Evolutionary conservation across 108 stramenopile genomes (phyloP).

Genomic region (Hondaea fermentalgiana): DNA sequence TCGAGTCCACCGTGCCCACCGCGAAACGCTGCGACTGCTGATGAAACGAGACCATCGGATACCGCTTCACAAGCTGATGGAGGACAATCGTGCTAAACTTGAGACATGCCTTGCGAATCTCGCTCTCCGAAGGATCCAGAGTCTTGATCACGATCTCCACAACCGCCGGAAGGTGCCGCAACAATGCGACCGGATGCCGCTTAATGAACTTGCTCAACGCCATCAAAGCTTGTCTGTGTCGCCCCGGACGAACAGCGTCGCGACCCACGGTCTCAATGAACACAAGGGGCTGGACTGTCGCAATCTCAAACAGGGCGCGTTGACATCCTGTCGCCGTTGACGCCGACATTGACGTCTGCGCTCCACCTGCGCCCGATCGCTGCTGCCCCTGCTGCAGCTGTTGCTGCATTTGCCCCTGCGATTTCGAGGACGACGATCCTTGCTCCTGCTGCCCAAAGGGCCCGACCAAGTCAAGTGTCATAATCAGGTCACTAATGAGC

Average conservation of each 20-base stretch:
- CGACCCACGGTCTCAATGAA: background rate
- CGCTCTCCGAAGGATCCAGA: slow-evolving; percentile 4
- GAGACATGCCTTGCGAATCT: slow-evolving; percentile 11
- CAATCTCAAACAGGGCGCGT: background rate
- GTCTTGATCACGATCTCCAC: slow-evolving; percentile 5
- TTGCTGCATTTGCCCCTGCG: too few species aligned
- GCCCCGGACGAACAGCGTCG: background rate
- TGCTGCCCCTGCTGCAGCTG: too few species aligned
- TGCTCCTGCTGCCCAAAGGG: background rate
- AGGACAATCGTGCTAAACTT: background rate
- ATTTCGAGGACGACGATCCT: background rate
- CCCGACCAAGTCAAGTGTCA: background rate
- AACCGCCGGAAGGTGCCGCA: background rate
- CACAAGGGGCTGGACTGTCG: background rate
- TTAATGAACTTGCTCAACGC: slow-evolving; percentile 3
- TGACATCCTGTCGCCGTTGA: background rate
- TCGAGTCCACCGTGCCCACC: slow-evolving; percentile 3
- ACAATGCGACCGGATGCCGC: background rate
- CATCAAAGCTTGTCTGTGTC: background rate
- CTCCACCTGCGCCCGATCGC: too few species aligned
- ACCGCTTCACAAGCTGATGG: background rate
- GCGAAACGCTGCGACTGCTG: background rate
- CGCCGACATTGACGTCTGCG: background rate
- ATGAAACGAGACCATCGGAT: background rate
- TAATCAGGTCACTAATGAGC: background rate